Percentiles rank a stretch among this genome's conserved stretches.
Conservation (phyloP, 768 basidiomycete genomes). For the Russula virescens region DNA sequence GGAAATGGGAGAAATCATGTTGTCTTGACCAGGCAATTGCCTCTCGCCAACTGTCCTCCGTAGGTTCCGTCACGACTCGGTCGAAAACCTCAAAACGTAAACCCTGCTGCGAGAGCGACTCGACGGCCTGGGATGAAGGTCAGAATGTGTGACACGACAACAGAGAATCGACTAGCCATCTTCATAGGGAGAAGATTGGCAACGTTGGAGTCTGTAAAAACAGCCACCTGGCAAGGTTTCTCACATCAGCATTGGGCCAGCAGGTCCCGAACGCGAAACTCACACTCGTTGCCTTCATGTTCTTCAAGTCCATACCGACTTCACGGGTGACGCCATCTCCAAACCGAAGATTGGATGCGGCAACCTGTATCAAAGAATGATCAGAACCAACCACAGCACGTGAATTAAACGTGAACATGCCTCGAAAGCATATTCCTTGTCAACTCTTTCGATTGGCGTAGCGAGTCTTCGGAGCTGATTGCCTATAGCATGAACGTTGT, state of each 20-base stretch:
- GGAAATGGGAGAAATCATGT: constrained; percentile 89
- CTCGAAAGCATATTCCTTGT: constrained; percentile 94
- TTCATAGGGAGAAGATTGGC: constrained; percentile 78
- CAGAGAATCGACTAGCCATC: constrained; percentile 44
- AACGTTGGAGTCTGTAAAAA: constrained; percentile 89
- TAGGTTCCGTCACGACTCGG: constrained; percentile 82
- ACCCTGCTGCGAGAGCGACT: constrained; percentile 68
- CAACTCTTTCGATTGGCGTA: constrained; percentile 60
- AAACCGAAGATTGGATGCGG: constrained; percentile 83
- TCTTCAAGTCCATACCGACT: constrained; percentile 91
- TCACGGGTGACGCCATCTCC: constrained; percentile 87
- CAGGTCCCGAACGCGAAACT: constrained; percentile 10
- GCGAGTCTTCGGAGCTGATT: constrained; percentile 69
- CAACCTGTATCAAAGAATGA: constrained; percentile 44
- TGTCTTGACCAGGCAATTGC: constrained; percentile 85
- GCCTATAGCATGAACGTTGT: constrained; percentile 41
- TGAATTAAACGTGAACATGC: constrained; percentile 30
- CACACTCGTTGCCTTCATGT: constrained; percentile 86
- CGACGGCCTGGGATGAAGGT: constrained; percentile 49
- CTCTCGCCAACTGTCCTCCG: constrained; percentile 80
- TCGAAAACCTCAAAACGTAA: constrained; percentile 80
- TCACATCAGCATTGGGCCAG: not conserved
- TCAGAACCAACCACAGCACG: not conserved
- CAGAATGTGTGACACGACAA: not conserved
- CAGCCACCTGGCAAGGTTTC: constrained; percentile 61